A percentile compares a stretch with the other conserved stretches of the same genome.
These are phyloP conservation scores for Tripidium arundinaceum DNA, from an alignment of 202 grass and related monocot genomes.

Conservation along the genomic window DNA sequence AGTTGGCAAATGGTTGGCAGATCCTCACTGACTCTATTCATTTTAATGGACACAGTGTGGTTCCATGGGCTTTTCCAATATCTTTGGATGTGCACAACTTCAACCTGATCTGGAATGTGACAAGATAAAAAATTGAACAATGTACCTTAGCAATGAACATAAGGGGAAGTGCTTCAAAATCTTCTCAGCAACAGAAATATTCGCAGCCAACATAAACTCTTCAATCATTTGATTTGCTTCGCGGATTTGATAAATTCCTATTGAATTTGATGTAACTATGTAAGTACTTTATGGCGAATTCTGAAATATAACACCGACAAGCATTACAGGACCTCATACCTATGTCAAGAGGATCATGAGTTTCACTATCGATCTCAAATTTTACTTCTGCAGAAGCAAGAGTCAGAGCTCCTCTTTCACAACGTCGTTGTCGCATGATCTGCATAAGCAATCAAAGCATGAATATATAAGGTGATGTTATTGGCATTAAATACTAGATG, in stretches of 20 bases:
- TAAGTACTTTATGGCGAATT: conserved; percentile 27
- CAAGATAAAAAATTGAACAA: conserved; percentile 19
- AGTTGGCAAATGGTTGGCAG: neutral
- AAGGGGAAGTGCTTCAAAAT: conserved; percentile 88
- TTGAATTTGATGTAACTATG: conserved; percentile 18
- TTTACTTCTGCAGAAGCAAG: conserved; percentile 99
- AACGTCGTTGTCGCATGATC: conserved; percentile 85
- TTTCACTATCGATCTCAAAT: conserved; percentile 97
- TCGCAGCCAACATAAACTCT: conserved; percentile 97
- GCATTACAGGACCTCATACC: conserved; percentile 45
- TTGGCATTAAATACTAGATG: neutral
- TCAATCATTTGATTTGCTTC: conserved; percentile 99
- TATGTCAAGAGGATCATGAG: conserved; percentile 98
- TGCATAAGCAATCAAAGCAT: conserved; percentile 30
- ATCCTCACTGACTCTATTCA: neutral
- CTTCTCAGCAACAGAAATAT: conserved; percentile 94
- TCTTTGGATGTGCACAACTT: neutral
- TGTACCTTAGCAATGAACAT: conserved; percentile 82
- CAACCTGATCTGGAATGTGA: neutral
- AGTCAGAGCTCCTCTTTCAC: conserved; percentile 87
- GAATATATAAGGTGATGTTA: neutral
- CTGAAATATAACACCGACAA: conserved; percentile 7
- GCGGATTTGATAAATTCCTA: conserved; percentile 98
- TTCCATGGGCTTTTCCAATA: neutral
- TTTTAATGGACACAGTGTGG: neutral